Percentiles rank a stretch among this genome's conserved stretches.
Evolutionary conservation across 306 rosid species (phyloP).

Genomic region (Fragaria iinumae): DNA sequence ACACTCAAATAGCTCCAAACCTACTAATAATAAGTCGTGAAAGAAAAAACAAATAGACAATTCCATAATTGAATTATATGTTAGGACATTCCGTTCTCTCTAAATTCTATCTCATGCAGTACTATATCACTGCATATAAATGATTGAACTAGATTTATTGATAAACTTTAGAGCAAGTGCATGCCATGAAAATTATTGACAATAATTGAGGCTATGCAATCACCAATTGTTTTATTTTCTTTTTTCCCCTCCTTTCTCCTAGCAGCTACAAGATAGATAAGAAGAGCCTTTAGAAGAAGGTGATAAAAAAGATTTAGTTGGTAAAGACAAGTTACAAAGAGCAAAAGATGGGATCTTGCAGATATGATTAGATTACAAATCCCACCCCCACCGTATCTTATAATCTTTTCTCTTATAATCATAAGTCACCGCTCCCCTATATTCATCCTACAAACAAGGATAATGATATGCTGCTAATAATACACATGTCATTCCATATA

Average conservation of each 20-base stretch:
- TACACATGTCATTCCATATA: conserved; percentile 38
- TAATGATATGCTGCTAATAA: conserved; percentile 5
- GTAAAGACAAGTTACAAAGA: conserved; percentile 36
- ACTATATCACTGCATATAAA: conserved; percentile 24
- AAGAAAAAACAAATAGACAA: neutral
- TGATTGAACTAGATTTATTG: conserved; percentile 38
- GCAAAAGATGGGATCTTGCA: conserved; percentile 46
- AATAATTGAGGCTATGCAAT: conserved; percentile 39
- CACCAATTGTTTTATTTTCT: neutral
- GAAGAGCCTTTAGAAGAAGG: conserved; percentile 30
- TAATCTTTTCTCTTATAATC: conserved; percentile 2
- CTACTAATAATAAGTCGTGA: neutral
- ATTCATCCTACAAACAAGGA: conserved; percentile 18
- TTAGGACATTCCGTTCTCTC: neutral
- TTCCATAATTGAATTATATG: neutral
- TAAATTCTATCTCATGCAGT: neutral
- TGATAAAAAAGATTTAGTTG: conserved; percentile 32
- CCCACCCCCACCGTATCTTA: conserved; percentile 42
- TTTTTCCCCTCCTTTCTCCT: neutral
- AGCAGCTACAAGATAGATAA: conserved; percentile 23
- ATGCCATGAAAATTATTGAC: conserved; percentile 35
- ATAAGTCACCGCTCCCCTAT: conserved; percentile 9
- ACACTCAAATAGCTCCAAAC: neutral
- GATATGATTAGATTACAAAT: conserved; percentile 45
- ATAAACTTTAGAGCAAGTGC: conserved; percentile 36